phyloP scores from a whole-genome alignment of 1,284 basidiomycete species.

The Melampsora americana region DNA sequence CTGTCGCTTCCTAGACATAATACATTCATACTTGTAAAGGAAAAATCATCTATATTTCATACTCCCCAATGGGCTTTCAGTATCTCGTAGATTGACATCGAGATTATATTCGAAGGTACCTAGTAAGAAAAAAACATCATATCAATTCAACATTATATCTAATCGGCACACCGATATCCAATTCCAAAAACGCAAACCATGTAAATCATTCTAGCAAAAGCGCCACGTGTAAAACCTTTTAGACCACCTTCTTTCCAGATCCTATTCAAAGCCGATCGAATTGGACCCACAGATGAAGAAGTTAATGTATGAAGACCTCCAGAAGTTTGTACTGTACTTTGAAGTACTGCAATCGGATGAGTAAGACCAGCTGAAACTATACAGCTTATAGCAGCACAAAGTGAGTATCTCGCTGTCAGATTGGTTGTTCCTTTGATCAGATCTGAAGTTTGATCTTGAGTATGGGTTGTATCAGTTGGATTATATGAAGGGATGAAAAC shows the following conservation, averaged over 20 bases:
- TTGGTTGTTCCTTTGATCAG: neutral
- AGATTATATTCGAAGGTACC: slow-evolving; percentile 1
- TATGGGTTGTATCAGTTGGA: neutral
- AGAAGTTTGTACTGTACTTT: slow-evolving; percentile 2
- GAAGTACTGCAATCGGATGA: slow-evolving; percentile 6
- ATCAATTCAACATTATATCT: neutral
- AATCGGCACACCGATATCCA: neutral
- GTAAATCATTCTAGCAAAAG: slow-evolving; percentile 2
- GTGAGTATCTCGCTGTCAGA: neutral
- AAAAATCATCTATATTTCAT: neutral
- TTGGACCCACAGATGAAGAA: neutral
- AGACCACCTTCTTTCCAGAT: slow-evolving; percentile 2
- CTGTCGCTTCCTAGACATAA: too few species aligned
- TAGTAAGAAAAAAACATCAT: neutral
- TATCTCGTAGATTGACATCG: neutral
- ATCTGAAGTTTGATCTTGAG: neutral
- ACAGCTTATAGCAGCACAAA: slow-evolving; percentile 5
- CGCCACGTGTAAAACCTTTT: neutral
- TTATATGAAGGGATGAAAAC: slow-evolving; percentile 4
- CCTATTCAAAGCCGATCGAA: neutral
- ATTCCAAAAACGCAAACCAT: neutral
- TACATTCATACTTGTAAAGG: neutral
- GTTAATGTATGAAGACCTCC: neutral
- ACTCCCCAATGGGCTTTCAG: slow-evolving; percentile 6
- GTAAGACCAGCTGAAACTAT: neutral